These are phyloP conservation scores for Cyberlindnera americana DNA, from an alignment of 805 yeast species.

Conservation along the genomic window DNA sequence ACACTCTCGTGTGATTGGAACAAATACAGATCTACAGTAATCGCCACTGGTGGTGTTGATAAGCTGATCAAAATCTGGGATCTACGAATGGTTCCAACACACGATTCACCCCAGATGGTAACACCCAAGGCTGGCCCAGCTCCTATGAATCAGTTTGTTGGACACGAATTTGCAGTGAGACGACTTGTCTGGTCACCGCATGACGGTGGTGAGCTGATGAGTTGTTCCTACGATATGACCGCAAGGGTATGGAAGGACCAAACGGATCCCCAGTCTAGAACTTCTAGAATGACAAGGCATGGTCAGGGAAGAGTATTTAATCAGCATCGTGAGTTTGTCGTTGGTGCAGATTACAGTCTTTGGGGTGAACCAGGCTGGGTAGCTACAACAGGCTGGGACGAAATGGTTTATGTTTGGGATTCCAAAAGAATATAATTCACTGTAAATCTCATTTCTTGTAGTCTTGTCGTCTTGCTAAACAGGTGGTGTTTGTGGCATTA, in stretches of 20 bases:
- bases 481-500: no score
- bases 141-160: constrained; percentile 73
- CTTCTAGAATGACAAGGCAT: constrained; percentile 42
- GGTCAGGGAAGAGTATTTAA: constrained; percentile 57
- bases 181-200: constrained; percentile 90
- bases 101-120: constrained; percentile 33
- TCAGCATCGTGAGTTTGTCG: constrained; percentile 81
- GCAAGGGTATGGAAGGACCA: constrained; percentile 80
- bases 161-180: constrained; percentile 88
- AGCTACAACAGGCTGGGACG: constrained; percentile 96
- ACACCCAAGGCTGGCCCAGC: constrained; percentile 48
- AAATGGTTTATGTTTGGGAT: constrained; percentile 88
- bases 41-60: constrained; percentile 93
- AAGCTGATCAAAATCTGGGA: constrained; percentile 86
- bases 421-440: constrained; percentile 41
- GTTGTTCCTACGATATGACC: constrained; percentile 91
- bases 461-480: no score
- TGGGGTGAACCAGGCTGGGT: constrained; percentile 98
- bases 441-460: no score
- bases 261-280: constrained; percentile 54
- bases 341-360: constrained; percentile 91
- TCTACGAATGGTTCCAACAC: constrained; percentile 56
- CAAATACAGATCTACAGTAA: constrained; percentile 72
- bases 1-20: constrained; percentile 84
- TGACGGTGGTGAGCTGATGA: constrained; percentile 59